Evolutionary conservation across 2,329 filamentous ascomycete genomes (phyloP).

Genomic region (Apiospora koreana): DNA sequence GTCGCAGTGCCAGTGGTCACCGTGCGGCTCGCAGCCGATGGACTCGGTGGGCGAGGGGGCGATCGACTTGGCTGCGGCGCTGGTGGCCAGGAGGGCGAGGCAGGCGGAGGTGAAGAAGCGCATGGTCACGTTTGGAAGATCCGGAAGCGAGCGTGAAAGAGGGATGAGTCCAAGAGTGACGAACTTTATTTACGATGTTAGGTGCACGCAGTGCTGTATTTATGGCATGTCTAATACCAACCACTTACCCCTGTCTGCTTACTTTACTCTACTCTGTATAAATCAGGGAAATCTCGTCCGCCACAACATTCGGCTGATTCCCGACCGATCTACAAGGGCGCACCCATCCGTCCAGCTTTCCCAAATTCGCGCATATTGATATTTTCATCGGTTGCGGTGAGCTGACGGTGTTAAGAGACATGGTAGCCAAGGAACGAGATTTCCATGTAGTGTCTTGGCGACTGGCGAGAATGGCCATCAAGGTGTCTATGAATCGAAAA

Average conservation of each 20-base stretch:
- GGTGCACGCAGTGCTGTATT: background rate
- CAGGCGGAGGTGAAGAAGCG: constrained; percentile 13
- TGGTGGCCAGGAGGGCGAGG: constrained; percentile 18
- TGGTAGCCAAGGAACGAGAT: background rate
- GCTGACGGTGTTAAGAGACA: background rate
- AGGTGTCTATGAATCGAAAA: background rate
- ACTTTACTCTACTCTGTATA: background rate
- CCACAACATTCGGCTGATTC: background rate
- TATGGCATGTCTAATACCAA: background rate
- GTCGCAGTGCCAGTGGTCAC: constrained; percentile 37
- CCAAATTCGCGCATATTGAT: background rate
- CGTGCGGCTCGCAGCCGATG: constrained; percentile 36
- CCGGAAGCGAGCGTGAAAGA: background rate
- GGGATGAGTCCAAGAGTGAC: too few species aligned
- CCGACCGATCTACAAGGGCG: background rate
- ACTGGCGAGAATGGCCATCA: background rate
- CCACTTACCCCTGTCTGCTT: background rate
- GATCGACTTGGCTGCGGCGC: constrained; percentile 14
- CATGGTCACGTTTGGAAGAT: constrained; percentile 16
- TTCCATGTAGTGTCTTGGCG: constrained; percentile 10
- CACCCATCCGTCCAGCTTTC: background rate
- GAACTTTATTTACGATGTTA: too few species aligned
- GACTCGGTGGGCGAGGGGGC: constrained; percentile 28
- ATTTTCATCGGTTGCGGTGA: background rate
- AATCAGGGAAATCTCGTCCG: background rate